phyloP scores from a whole-genome alignment of 352 stramenopile species.

The Phytophthora sp. region DNA sequence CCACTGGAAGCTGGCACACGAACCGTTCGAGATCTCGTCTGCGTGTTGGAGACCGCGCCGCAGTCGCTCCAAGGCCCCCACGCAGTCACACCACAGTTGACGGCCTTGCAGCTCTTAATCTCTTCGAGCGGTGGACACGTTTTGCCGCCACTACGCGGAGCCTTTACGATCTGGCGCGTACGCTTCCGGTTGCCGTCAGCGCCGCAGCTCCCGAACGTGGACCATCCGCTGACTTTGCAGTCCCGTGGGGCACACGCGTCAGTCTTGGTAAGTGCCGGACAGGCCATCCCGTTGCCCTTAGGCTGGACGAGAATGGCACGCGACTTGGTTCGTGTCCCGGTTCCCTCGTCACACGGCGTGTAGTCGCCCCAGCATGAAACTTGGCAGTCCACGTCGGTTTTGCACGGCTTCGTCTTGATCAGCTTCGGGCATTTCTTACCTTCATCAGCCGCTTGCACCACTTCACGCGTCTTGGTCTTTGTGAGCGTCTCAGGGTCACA shows the following conservation, averaged over 20 bases:
- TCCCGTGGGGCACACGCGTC: slow-evolving; percentile 46
- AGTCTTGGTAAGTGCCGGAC: slow-evolving; percentile 41
- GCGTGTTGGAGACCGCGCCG: slow-evolving; percentile 33
- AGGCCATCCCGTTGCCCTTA: slow-evolving; percentile 46
- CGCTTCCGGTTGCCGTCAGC: slow-evolving; percentile 45
- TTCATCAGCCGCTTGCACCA: slow-evolving; percentile 41
- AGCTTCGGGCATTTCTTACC: slow-evolving; percentile 51
- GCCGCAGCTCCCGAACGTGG: slow-evolving; percentile 47
- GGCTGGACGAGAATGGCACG: slow-evolving; percentile 47
- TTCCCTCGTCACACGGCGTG: slow-evolving; percentile 39
- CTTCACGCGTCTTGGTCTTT: slow-evolving; percentile 46
- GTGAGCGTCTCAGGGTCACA: slow-evolving; percentile 39
- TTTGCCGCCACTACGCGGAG: slow-evolving; percentile 45
- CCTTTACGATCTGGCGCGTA: slow-evolving; percentile 38
- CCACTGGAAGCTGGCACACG: slow-evolving; percentile 41
- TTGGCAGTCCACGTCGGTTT: slow-evolving; percentile 50
- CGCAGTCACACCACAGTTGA: slow-evolving; percentile 59
- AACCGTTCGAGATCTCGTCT: slow-evolving; percentile 49
- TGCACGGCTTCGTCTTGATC: slow-evolving; percentile 39
- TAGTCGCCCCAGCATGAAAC: slow-evolving; percentile 57
- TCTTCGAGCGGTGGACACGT: slow-evolving; percentile 55
- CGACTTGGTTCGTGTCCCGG: slow-evolving; percentile 34
- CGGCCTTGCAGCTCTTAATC: slow-evolving; percentile 38
- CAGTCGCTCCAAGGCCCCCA: slow-evolving; percentile 62
- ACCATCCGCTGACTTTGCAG: slow-evolving; percentile 67